phyloP scores from a whole-genome alignment of 495 filamentous ascomycete genomes.

The Trypethelium eluteriae region DNA sequence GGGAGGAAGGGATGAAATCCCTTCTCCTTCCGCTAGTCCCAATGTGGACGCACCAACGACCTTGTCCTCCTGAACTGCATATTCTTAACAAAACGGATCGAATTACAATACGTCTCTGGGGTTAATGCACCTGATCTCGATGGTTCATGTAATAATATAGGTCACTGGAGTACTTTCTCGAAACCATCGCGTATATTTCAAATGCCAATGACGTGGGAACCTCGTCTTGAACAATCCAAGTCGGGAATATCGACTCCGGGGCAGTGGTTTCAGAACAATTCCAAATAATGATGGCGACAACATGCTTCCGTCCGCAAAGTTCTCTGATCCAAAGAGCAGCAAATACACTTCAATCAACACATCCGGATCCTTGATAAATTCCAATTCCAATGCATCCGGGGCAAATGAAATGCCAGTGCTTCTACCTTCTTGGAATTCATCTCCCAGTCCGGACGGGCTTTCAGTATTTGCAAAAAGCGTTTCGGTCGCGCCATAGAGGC shows the following conservation, averaged over 20 bases:
- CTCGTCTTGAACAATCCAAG: conserved; percentile 1
- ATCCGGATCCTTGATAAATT: conserved; percentile 1
- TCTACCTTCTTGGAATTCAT: neutral
- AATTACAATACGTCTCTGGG: conserved; percentile 1
- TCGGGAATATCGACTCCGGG: neutral
- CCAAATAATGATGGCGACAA: conserved; percentile 1
- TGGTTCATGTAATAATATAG: conserved; percentile 2
- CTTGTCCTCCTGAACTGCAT: too few relatives aligned
- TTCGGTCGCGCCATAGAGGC: neutral
- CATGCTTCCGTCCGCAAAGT: neutral
- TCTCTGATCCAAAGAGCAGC: conserved; percentile 1
- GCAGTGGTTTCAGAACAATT: neutral
- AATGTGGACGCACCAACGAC: too few relatives aligned
- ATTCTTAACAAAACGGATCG: too few relatives aligned
- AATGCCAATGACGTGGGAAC: neutral
- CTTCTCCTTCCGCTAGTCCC: too few relatives aligned
- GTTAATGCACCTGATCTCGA: neutral
- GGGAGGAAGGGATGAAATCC: too few relatives aligned
- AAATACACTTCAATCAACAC: neutral
- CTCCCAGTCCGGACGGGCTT: neutral
- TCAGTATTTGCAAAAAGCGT: conserved; percentile 1
- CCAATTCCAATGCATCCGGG: neutral
- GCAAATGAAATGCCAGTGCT: neutral
- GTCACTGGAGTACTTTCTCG: neutral
- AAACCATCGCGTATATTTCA: conserved; percentile 1